Evolutionary conservation across 352 stramenopile species (phyloP).

Genomic region (Pythium coloratum): DNA sequence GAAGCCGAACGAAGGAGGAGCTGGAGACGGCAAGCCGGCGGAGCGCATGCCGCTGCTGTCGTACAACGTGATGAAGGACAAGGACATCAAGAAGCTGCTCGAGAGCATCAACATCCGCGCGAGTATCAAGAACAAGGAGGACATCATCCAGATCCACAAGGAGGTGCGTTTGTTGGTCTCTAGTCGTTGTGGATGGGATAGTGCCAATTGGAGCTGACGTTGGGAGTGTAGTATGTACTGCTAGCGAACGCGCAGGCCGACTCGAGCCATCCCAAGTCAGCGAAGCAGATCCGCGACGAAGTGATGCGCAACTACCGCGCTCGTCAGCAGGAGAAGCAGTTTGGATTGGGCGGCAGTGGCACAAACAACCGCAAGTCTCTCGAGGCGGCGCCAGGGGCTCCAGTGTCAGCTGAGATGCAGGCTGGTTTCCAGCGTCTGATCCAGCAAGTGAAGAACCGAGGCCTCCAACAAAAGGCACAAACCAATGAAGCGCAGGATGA

Average conservation of each 20-base stretch:
- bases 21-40: constrained; percentile 32
- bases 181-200: neutral
- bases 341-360: constrained; percentile 8
- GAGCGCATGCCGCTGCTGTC: constrained; percentile 76
- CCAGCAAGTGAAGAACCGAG: constrained; percentile 66
- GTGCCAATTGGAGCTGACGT: neutral
- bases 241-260: constrained; percentile 80
- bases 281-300: constrained; percentile 60
- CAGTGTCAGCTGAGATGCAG: constrained; percentile 59
- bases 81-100: constrained; percentile 75
- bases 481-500: neutral
- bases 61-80: constrained; percentile 87
- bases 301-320: constrained; percentile 68
- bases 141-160: constrained; percentile 89
- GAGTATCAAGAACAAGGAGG: constrained; percentile 68
- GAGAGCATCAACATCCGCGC: constrained; percentile 65
- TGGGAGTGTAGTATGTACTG: constrained; percentile 59
- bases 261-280: constrained; percentile 73
- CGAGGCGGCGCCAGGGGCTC: constrained; percentile 9
- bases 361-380: constrained; percentile 20
- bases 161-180: constrained; percentile 43
- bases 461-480: constrained; percentile 30
- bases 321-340: constrained; percentile 64
- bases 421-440: constrained; percentile 74
- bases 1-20: constrained; percentile 24